Conservation (phyloP, 2,329 filamentous ascomycete species). For the Malbranchea cinnamomea region DNA sequence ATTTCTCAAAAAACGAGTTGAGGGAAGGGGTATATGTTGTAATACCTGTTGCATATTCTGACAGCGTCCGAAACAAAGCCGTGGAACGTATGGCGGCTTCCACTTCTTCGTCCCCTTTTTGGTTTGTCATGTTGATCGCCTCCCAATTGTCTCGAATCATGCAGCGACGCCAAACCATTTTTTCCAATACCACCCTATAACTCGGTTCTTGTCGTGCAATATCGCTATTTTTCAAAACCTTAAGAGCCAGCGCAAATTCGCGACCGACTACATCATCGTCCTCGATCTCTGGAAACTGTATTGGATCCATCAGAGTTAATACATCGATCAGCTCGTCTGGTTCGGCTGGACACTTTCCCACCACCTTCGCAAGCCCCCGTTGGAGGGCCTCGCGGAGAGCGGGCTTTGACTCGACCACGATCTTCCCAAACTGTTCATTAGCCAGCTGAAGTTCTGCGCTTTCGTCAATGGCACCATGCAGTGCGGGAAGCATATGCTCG, state of each 20-base stretch:
- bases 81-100: constrained; percentile 49
- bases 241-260: constrained; percentile 63
- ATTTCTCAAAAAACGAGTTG: too few species aligned
- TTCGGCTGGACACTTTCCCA: constrained; percentile 54
- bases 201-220: constrained; percentile 39
- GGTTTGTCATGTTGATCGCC: constrained; percentile 59
- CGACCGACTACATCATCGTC: constrained; percentile 33
- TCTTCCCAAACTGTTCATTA: constrained; percentile 48
- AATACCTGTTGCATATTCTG: constrained; percentile 50
- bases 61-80: constrained; percentile 52
- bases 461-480: constrained; percentile 61
- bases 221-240: constrained; percentile 36
- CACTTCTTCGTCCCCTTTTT: constrained; percentile 56
- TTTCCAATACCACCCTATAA: constrained; percentile 40
- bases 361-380: constrained; percentile 51
- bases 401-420: constrained; percentile 41
- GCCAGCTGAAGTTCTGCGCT: constrained; percentile 64
- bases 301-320: constrained; percentile 61
- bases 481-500: constrained; percentile 50
- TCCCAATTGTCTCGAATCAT: constrained; percentile 77
- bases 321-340: constrained; percentile 42
- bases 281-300: constrained; percentile 31
- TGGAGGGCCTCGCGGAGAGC: constrained; percentile 58
- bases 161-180: constrained; percentile 75
- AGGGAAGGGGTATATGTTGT: too few species aligned